Evolutionary conservation across 2,329 filamentous ascomycete genomes (phyloP), one percentile per base, ranked within the genome.

Genomic region (Aciculosporium take): DNA sequence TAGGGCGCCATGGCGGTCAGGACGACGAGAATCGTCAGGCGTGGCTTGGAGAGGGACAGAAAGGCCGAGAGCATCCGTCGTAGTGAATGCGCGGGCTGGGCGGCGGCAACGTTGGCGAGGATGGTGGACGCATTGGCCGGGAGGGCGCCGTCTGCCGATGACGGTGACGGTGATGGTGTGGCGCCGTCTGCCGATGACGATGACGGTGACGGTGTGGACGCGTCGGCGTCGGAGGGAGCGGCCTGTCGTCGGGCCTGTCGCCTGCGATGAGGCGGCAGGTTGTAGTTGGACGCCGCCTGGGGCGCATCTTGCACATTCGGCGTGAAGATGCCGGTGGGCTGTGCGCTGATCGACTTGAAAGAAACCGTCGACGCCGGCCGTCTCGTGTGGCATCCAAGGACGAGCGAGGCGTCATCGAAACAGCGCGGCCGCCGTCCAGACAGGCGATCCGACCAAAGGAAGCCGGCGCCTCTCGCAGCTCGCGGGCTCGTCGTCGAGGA

Each of bases 31-130:
- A 93, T 82, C 7, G 86, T 89, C 37, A 98, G 77, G 40, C 89
- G 86, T 3, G 91, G 91, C 59, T 98, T 98, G n/a, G 88, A 83
- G 49, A 98, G 79, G 21, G 91, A 84, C 48, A 98, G 79, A 53
- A 86, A 86, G 24, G 85, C 79, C 18, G 87, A 84, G 48, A 91
- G 57, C 42, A 76, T 72, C 43, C 87, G 84, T 20, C 73, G 72
- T 40, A 74, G 43, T 13, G 76, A 76, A 48, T 65, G 56, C 7
- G 62, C 56, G 7, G 66, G 72, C 41, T 67, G 69, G 37, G 61
- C 61, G 36, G 66, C 70, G 42, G 69, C 76, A 37, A 61, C 63
- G 37, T 63, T 64, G 30, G 74, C 67, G 18, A 80, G 67, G 13
- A 69, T 59, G 4, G 74, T 71, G 4, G 76, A 79, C 15, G 72